Evolutionary conservation across 257 asterid species (phyloP).

Genomic region (Solanum microdontum): DNA sequence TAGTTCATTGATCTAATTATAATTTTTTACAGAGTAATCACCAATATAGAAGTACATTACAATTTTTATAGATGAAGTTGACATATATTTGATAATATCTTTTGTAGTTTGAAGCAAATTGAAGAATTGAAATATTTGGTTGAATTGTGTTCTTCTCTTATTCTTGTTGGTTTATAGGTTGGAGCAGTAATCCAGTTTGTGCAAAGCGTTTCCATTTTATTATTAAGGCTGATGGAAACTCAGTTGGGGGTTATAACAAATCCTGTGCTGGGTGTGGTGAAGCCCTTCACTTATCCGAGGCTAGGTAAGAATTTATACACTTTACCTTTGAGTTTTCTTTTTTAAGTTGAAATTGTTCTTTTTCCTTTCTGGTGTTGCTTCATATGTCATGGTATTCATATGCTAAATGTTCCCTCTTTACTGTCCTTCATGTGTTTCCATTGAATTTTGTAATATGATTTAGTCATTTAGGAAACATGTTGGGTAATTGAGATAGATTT

Average conservation of each 20-base stretch:
- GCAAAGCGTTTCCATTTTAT: conserved; percentile 87
- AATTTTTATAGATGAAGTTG: not conserved
- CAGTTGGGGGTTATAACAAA: conserved; percentile 61
- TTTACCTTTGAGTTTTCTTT: not conserved
- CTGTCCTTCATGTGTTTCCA: not conserved
- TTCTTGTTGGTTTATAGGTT: conserved; percentile 33
- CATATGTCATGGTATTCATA: not conserved
- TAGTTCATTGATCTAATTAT: not conserved
- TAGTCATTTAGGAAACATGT: not conserved
- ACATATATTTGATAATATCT: not conserved
- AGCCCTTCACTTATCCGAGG: conserved; percentile 50
- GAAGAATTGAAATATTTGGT: not conserved
- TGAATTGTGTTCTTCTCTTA: not conserved
- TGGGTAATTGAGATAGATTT: not conserved
- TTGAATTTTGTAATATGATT: not conserved
- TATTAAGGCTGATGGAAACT: conserved; percentile 81
- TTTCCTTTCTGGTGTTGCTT: not conserved
- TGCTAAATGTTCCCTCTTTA: not conserved
- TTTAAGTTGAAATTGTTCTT: not conserved
- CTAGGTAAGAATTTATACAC: conserved; percentile 39
- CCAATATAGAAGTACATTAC: not conserved
- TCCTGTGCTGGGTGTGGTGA: conserved; percentile 81
- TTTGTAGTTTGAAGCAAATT: not conserved
- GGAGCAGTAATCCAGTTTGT: conserved; percentile 93
- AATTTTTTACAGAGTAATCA: not conserved